Evolutionary conservation across 2,329 filamentous ascomycete species (phyloP), one percentile per base, ranked within the genome.

Genomic region (Penicillium sp.): DNA sequence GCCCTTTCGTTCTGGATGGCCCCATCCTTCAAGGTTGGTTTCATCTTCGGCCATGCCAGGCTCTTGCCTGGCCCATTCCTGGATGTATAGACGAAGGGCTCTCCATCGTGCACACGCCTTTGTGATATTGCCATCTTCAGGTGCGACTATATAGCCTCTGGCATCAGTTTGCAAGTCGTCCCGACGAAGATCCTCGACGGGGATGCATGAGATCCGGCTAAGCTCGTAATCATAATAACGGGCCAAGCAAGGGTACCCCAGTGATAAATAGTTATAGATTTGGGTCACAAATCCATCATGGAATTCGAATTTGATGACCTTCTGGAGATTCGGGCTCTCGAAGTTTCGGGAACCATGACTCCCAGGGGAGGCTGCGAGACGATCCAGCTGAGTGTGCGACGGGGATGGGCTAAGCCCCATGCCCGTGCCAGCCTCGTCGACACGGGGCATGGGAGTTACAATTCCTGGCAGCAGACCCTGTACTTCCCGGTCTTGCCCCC

Each of bases 221-320:
- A 97, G 77, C 73, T 97, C 92, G 10, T 84, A 80, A 64, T 97
- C 92, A 64, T 88, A 97, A 31, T 82, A 80, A 18, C 86, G 82
- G 10, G 91, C 92, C 62, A 90, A 83, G 29, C 88, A 85, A 3
- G 92, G 91, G 68, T 96, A 96, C 4, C 92, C 92, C 4, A 97
- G 79, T 0, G 89, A 95, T 13, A 97, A 78, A 69, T 97, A 97
- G 69, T 97, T 96, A 78, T 95, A 97, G 7, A 97, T 91, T 70
- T 97, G 92, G 0, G 91, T 95, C 48, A 96, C 83, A 66, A 96
- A 95, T 3, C 77, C 77, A 66, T 95, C 89, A 53, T 85, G 78
- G 62, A 93, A 95, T 68, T 95, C 90, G 28, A 72, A 67, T 25
- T 77, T 71, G 35, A 83, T 76, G 10, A 72, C 65, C 73, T 72